These are phyloP conservation scores for Cotoneaster glaucophyllus DNA, from an alignment of 306 rosid species.

Conservation along the genomic window DNA sequence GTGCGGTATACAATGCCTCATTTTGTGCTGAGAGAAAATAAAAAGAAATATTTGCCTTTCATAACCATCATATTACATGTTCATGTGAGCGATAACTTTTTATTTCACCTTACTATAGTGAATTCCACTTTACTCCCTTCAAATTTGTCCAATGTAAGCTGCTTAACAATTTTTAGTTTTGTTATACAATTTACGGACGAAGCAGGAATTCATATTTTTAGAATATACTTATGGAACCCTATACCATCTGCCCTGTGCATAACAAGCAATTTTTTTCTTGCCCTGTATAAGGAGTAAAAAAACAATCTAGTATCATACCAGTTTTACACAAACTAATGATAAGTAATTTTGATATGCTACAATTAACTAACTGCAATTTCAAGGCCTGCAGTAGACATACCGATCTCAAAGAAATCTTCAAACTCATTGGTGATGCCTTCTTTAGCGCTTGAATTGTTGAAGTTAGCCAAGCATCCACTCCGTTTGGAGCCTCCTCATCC, in stretches of 20 bases:
- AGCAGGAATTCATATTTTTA: neutral
- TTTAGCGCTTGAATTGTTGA: constrained; percentile 53
- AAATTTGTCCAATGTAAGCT: neutral
- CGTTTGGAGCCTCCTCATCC: constrained; percentile 44
- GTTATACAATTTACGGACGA: neutral
- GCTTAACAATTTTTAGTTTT: neutral
- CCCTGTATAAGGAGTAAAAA: neutral
- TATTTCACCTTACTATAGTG: neutral
- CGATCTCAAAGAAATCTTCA: constrained; percentile 73
- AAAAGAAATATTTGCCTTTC: neutral
- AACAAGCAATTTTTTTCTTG: neutral
- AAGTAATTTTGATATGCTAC: neutral
- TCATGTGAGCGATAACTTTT: neutral
- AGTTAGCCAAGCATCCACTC: constrained; percentile 51
- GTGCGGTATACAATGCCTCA: neutral
- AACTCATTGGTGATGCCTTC: constrained; percentile 79
- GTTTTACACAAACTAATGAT: neutral
- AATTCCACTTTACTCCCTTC: neutral
- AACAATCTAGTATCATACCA: neutral
- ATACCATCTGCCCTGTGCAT: neutral
- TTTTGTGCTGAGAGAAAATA: neutral
- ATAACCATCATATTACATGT: neutral
- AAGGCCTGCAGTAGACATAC: constrained; percentile 25
- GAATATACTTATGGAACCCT: neutral
- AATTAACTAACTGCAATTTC: neutral